Conservation (phyloP, 75 land plant genomes). For the Larix kaempferi region DNA sequence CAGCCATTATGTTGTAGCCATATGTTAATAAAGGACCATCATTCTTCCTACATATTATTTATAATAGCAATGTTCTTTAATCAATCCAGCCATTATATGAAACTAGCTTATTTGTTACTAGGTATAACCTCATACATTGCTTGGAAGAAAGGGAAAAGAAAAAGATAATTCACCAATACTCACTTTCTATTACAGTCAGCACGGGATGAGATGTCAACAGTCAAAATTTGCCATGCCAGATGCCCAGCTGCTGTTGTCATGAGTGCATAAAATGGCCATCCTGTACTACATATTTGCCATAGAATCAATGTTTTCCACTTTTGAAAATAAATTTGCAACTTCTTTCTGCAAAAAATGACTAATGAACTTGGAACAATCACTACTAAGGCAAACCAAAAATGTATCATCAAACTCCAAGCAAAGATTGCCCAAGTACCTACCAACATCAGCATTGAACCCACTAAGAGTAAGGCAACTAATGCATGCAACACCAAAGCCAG, state of each 20-base stretch:
- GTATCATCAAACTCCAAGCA: background rate
- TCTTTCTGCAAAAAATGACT: background rate
- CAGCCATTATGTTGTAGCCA: background rate
- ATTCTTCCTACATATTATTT: background rate
- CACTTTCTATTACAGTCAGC: slow-evolving; percentile 90
- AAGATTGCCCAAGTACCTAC: slow-evolving; percentile 30
- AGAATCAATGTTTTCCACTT: background rate
- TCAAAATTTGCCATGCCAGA: slow-evolving; percentile 81
- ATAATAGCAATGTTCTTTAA: background rate
- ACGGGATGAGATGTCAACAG: slow-evolving; percentile 72
- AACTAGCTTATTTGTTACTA: background rate
- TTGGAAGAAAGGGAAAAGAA: background rate
- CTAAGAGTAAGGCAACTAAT: slow-evolving; percentile 66
- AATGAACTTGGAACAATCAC: background rate
- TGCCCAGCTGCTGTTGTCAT: slow-evolving; percentile 70
- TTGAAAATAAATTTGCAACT: background rate
- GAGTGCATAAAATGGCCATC: slow-evolving; percentile 82
- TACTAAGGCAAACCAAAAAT: no score
- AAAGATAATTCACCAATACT: slow-evolving; percentile 12
- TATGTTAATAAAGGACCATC: background rate
- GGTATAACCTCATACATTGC: background rate
- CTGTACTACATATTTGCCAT: slow-evolving; percentile 28
- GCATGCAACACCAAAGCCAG: slow-evolving; percentile 68
- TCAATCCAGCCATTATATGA: background rate
- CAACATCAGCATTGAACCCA: slow-evolving; percentile 77